Evolutionary conservation across 306 rosid genomes (phyloP).

Genomic region (Lathyrus oleraceus): DNA sequence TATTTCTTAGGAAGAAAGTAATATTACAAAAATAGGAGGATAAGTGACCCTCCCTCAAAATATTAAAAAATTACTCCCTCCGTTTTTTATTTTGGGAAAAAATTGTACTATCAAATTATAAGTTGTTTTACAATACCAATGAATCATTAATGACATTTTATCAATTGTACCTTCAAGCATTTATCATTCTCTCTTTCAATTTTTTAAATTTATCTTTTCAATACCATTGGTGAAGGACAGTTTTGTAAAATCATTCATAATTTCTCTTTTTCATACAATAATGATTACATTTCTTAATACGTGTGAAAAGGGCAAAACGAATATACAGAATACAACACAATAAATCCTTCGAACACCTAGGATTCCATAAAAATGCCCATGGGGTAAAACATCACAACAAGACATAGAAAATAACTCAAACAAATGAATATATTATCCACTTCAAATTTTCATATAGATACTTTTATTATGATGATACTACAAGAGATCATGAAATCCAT

Average conservation of each 20-base stretch:
- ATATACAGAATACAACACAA: background rate
- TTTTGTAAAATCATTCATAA: too few relatives aligned
- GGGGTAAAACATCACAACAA: background rate
- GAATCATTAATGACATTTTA: too few relatives aligned
- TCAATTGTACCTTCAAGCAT: too few relatives aligned
- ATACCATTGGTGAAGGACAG: too few relatives aligned
- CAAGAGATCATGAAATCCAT: background rate
- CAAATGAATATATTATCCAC: background rate
- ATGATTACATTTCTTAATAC: too few relatives aligned
- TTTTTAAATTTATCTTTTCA: too few relatives aligned
- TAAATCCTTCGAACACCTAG: background rate
- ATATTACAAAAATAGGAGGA: background rate
- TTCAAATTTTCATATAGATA: background rate
- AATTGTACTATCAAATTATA: too few relatives aligned
- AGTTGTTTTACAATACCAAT: too few relatives aligned
- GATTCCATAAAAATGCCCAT: background rate
- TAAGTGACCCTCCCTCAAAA: background rate
- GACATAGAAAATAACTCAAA: constrained; percentile 11
- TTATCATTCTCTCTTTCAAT: too few relatives aligned
- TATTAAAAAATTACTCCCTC: background rate
- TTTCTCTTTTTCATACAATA: too few relatives aligned
- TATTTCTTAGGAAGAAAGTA: background rate
- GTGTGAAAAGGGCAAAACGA: background rate
- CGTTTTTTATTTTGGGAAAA: too few relatives aligned
- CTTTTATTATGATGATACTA: constrained; percentile 12